Conservation (phyloP, 176 grass and related monocot species). For the Metroxylon sagu region DNA sequence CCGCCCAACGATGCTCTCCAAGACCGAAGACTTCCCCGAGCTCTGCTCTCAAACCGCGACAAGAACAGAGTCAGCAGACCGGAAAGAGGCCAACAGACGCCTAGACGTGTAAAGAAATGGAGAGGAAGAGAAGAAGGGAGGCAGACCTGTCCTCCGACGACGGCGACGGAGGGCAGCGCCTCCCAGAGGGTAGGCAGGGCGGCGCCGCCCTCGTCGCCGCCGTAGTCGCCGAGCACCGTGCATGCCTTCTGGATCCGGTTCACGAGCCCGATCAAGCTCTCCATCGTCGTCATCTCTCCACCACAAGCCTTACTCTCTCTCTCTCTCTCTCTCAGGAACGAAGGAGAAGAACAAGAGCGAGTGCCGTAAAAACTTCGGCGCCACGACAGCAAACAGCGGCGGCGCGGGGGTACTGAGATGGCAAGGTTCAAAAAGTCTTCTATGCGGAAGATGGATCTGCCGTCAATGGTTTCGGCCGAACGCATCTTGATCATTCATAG, state of each 20-base stretch:
- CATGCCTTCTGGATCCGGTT: constrained; percentile 65
- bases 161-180: constrained; percentile 59
- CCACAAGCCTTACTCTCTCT: neutral
- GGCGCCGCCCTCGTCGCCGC: constrained; percentile 18
- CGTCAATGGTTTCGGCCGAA: too few species aligned
- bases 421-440: too few species aligned
- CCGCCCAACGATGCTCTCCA: constrained; percentile 61
- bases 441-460: too few species aligned
- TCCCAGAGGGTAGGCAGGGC: constrained; percentile 64
- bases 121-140: neutral
- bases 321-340: too few species aligned
- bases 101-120: neutral
- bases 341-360: too few species aligned
- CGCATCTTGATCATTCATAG: too few species aligned
- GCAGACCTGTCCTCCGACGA: constrained; percentile 64
- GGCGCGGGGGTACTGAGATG: too few species aligned
- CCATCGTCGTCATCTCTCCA: constrained; percentile 36
- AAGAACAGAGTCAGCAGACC: neutral
- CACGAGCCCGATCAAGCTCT: constrained; percentile 63
- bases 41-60: constrained; percentile 29
- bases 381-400: too few species aligned
- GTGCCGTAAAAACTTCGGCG: too few species aligned
- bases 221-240: constrained; percentile 60
- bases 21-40: constrained; percentile 65
- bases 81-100: neutral